Evolutionary conservation across 2,329 filamentous ascomycete species (phyloP).

Genomic region (Monosporascus cannonballus): DNA sequence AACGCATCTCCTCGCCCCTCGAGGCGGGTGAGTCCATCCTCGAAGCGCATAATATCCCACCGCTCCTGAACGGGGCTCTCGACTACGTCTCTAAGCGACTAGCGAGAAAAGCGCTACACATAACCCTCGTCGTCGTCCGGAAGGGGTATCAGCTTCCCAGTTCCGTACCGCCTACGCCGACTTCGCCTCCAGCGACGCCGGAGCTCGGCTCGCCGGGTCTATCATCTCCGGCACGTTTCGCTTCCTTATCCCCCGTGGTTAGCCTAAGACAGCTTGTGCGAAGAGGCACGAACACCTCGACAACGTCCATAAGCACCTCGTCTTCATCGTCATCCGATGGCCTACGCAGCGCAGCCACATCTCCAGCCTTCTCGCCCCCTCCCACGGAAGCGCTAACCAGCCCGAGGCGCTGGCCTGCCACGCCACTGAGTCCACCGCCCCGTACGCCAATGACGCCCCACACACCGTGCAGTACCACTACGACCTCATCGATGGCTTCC

Average conservation of each 20-base stretch:
- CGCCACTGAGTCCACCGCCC: constrained; percentile 34
- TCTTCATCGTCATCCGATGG: constrained; percentile 14
- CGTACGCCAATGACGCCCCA: constrained; percentile 42
- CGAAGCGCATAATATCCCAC: constrained; percentile 51
- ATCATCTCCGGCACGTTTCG: constrained; percentile 24
- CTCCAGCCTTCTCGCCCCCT: constrained; percentile 17
- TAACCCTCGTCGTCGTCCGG: constrained; percentile 52
- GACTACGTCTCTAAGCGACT: constrained; percentile 53
- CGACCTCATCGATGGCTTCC: constrained; percentile 24
- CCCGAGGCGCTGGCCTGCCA: constrained; percentile 24
- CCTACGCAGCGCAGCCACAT: constrained; percentile 6
- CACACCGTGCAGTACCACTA: constrained; percentile 29
- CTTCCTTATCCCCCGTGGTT: constrained; percentile 20
- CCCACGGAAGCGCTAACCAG: constrained; percentile 12
- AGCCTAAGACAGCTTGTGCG: constrained; percentile 35
- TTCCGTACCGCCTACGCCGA: constrained; percentile 25
- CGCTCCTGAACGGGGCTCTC: constrained; percentile 47
- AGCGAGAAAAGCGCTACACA: constrained; percentile 46
- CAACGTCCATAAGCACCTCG: constrained; percentile 24
- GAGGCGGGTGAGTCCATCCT: constrained; percentile 57
- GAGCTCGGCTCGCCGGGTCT: constrained; percentile 25
- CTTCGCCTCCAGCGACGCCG: constrained; percentile 22
- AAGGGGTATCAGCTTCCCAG: constrained; percentile 50
- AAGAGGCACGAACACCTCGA: constrained; percentile 28
- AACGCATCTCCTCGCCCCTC: constrained; percentile 55